Base-by-base conservation (phyloP, 106 monocot genomes). In the Acorus calamus region DNA sequence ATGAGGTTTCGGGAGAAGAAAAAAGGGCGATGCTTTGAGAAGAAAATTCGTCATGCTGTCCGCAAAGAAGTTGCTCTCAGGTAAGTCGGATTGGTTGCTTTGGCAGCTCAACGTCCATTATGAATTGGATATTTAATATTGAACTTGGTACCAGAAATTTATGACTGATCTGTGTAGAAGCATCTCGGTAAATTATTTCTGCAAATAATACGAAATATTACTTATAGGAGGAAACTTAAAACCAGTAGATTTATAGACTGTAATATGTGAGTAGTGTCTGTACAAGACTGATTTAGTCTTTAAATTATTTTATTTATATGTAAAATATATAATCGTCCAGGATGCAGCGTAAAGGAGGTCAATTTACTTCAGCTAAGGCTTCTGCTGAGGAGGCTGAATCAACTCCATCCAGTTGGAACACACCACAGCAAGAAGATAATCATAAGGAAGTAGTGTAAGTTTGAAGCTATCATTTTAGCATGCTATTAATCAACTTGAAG, bases 61-160 rank as follows among this genome's bases (percentile, higher is more conserved):
- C 80, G 93, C 42, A 85, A 88, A 61, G 93, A 93, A 66, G 93
- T 88, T 53, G 93, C 93, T 58, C 82, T 80, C 54, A 89, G 93
- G 93, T 93, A 78, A 11, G 5, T 52, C 43, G 7, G 3, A 8
- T 43, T 49, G 0, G 7, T 49, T 28, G 28, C 28, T 28, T 28
- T 28, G 28, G 28, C 28, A 3, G 49, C 5, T 67, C 6, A 4
- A 8, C 45, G 28, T 57, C 13, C 5, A 47, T 42, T 47, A 12
- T 57, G 47, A 2, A 14, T 57, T 67, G 8, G 48, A 28, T 53
- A 61, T 60, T 47, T 64, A 11, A 49, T 5, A 42, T 10, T 4
- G 49, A 43, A 3, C 47, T 53, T 52, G 7, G 52, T 28, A 28
- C 28, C 28, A 28, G 28, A 28, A 28, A 28, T 28, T 28, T 28